Evolutionary conservation across 2,329 filamentous ascomycete species (phyloP).

Genomic region (Aspergillus piperis): DNA sequence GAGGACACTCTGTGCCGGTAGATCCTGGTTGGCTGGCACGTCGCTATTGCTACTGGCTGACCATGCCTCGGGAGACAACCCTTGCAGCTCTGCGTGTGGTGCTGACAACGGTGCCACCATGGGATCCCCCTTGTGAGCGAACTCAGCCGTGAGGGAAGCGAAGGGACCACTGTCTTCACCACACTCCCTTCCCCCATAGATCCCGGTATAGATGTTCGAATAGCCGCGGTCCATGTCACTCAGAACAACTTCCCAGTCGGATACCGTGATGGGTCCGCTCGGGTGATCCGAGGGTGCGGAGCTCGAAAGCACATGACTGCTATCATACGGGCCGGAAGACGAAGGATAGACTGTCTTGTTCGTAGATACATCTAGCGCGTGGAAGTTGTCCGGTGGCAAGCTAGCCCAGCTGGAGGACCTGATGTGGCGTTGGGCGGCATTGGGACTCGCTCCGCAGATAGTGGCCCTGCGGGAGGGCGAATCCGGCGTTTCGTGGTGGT

Average conservation of each 20-base stretch:
- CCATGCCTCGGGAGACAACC: conserved; percentile 43
- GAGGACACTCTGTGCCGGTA: conserved; percentile 54
- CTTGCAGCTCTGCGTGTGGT: conserved; percentile 34
- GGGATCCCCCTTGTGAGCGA: conserved; percentile 30
- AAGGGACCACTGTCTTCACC: conserved; percentile 39
- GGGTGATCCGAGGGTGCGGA: conserved; percentile 47
- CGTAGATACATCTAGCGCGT: conserved; percentile 17
- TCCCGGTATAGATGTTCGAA: conserved; percentile 69
- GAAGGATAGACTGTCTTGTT: conserved; percentile 42
- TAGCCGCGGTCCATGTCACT: conserved; percentile 77
- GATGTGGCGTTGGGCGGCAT: conserved; percentile 28
- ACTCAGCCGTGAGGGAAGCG: conserved; percentile 36
- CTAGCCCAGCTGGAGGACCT: conserved; percentile 36
- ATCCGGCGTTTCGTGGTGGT: conserved; percentile 25
- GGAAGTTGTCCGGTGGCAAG: conserved; percentile 27
- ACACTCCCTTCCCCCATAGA: conserved; percentile 49
- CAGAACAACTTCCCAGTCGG: conserved; percentile 81
- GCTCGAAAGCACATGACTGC: conserved; percentile 37
- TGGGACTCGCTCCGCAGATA: conserved; percentile 33
- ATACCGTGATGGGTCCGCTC: conserved; percentile 53
- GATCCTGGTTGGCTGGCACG: conserved; percentile 30
- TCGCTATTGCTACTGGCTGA: conserved; percentile 43
- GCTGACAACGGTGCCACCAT: conserved; percentile 19
- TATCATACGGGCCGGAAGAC: conserved; percentile 47
- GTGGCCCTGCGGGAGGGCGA: conserved; percentile 35